Evolutionary conservation across 495 filamentous ascomycete genomes (phyloP).

Genomic region (Cryomyces antarcticus): DNA sequence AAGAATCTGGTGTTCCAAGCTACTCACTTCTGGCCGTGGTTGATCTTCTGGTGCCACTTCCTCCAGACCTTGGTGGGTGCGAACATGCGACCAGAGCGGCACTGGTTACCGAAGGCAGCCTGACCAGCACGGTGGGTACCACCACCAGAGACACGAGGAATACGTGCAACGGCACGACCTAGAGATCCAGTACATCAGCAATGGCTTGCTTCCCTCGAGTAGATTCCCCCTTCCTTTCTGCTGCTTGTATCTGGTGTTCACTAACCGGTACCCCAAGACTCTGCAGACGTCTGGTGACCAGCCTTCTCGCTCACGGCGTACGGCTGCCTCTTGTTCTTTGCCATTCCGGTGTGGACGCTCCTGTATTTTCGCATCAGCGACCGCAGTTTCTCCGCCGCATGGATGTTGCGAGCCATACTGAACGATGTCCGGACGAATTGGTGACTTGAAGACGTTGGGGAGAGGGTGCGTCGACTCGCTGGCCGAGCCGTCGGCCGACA

Average conservation of each 20-base stretch:
- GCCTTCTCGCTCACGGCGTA: constrained; percentile 99
- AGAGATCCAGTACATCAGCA: constrained; percentile 16
- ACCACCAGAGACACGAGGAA: constrained; percentile 98
- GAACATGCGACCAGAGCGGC: constrained; percentile 99
- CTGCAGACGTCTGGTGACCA: constrained; percentile 97
- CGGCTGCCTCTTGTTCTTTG: constrained; percentile 99
- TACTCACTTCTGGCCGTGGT: constrained; percentile 78
- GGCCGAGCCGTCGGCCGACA: constrained; percentile 78
- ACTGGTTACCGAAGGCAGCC: constrained; percentile 99
- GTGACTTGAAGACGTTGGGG: constrained; percentile 81
- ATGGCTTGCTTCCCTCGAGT: not conserved
- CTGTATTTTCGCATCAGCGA: constrained; percentile 26
- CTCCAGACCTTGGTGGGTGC: constrained; percentile 99
- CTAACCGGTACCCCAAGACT: constrained; percentile 99
- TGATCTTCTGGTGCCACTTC: constrained; percentile 99
- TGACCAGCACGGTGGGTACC: constrained; percentile 99
- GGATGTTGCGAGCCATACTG: constrained; percentile 34
- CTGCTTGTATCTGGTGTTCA: constrained; percentile 10
- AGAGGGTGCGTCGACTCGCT: constrained; percentile 72
- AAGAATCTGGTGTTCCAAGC: constrained; percentile 4
- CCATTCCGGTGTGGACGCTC: constrained; percentile 91
- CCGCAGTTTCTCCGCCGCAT: constrained; percentile 4
- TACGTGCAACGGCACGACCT: constrained; percentile 99
- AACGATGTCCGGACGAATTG: constrained; percentile 97
- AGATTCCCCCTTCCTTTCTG: too few relatives aligned